Base-by-base conservation (phyloP, 2,329 filamentous ascomycete genomes). In the Zymoseptoria pseudotritici region DNA sequence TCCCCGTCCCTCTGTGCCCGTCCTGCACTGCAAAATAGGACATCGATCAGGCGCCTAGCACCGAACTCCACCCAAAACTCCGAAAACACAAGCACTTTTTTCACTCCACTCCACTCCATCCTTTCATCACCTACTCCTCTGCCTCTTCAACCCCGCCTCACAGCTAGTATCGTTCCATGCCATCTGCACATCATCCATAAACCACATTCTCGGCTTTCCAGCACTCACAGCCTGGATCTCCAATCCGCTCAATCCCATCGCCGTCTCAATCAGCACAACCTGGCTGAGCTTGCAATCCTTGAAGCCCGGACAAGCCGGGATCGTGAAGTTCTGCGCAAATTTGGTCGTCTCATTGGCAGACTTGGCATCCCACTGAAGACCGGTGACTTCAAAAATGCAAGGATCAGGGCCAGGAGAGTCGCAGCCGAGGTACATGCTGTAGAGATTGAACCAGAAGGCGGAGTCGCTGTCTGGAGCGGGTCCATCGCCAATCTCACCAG, bases 111-210 rank as follows among this genome's bases (percentile, higher is more conserved):
- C 11, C 29, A 36, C 7, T 4, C 36, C 4, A 11, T 9, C 31
- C 6, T 42, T 42, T 3, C 10, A 42, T 58, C 51, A 64, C 26
- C 49, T 36, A 26, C 55, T 63, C 29, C 54, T 53, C 57, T 63
- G 57, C 36, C 93, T 52, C 87, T 88, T 0, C 88, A 89, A 68
- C 81, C 86, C 80, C 56, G 80, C 79, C 42, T 71, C 73, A 63
- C 80, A 82, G 50, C 71, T 78, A 61, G 78, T 78, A 70, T 82
- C 77, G 58, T 71, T 75, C 80, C 80, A 83, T 50, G 73, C 75
- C 67, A 81, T 67, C 53, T 73, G 63, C 58, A 82, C 66, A 59
- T 79, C 74, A 63, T 82, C 80, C 71, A 81, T 71, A 71, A 81
- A 78, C 65, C 76, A 78, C 66, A 76, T 70, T 4, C 70, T 70